Percentiles rank a stretch among this genome's conserved stretches.
Evolutionary conservation across 495 filamentous ascomycete genomes (phyloP).

Genomic region (Annulohypoxylon maeteangense): DNA sequence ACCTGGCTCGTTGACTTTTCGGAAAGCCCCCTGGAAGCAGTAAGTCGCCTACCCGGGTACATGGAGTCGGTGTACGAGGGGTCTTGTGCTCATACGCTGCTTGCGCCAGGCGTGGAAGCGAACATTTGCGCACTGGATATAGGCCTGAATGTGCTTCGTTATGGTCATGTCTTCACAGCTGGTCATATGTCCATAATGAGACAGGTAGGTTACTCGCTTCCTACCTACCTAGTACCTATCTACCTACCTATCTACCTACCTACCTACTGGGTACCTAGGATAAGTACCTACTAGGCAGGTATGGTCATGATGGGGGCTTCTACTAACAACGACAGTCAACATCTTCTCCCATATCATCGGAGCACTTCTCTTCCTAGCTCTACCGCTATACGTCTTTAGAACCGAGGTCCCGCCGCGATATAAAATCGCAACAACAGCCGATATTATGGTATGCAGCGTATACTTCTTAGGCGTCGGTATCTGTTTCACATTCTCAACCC

Average conservation of each 20-base stretch:
- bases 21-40: constrained; percentile 29
- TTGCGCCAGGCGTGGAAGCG: constrained; percentile 27
- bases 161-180: constrained; percentile 49
- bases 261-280: too few species aligned
- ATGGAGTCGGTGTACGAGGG: neutral
- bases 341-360: constrained; percentile 64
- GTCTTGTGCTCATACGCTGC: neutral
- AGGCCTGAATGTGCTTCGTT: constrained; percentile 44
- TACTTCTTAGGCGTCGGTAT: constrained; percentile 62
- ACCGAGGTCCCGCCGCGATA: constrained; percentile 47
- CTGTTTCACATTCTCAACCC: constrained; percentile 63
- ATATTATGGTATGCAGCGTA: constrained; percentile 56
- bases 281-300: too few species aligned
- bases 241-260: too few species aligned
- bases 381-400: constrained; percentile 55
- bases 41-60: neutral
- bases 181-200: constrained; percentile 60
- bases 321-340: constrained; percentile 53
- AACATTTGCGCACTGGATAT: constrained; percentile 34
- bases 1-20: neutral
- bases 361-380: constrained; percentile 54
- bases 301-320: neutral
- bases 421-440: constrained; percentile 46
- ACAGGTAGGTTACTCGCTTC: constrained; percentile 50
- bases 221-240: too few species aligned